Percentiles rank a stretch among this genome's conserved stretches.
phyloP scores from a whole-genome alignment of 345 rosid genomes.

The Heritiera littoralis region DNA sequence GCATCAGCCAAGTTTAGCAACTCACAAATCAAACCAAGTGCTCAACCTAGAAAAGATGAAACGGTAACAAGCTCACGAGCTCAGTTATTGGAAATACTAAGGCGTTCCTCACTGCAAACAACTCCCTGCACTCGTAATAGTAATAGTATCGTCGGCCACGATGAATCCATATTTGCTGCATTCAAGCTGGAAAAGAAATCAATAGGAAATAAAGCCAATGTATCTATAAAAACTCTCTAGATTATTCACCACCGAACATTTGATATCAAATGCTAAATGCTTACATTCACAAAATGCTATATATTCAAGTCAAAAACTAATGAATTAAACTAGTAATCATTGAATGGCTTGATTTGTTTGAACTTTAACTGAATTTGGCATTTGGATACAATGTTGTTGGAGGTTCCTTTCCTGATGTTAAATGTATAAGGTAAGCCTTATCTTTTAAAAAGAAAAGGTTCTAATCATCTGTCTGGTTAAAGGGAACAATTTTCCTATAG shows the following conservation, averaged over 20 bases:
- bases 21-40: constrained; percentile 53
- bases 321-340: too few species aligned
- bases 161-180: constrained; percentile 75
- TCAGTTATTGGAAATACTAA: constrained; percentile 64
- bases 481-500: neutral
- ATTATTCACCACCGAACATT: neutral
- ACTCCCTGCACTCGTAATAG: constrained; percentile 33
- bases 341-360: too few species aligned
- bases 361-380: too few species aligned
- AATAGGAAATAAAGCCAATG: constrained; percentile 29
- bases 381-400: too few species aligned
- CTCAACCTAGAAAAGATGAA: constrained; percentile 35
- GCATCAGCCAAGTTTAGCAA: constrained; percentile 56
- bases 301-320: too few species aligned
- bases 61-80: constrained; percentile 44
- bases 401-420: too few species aligned
- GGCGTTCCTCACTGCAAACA: constrained; percentile 54
- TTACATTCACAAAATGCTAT: too few species aligned
- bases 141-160: constrained; percentile 39
- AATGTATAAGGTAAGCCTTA: too few species aligned
- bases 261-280: neutral
- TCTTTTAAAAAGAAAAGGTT: too few species aligned
- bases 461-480: too few species aligned
- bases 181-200: constrained; percentile 67
- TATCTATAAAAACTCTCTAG: constrained; percentile 3